Conservation (phyloP, 257 asterid genomes). For the Solanum acaule region DNA sequence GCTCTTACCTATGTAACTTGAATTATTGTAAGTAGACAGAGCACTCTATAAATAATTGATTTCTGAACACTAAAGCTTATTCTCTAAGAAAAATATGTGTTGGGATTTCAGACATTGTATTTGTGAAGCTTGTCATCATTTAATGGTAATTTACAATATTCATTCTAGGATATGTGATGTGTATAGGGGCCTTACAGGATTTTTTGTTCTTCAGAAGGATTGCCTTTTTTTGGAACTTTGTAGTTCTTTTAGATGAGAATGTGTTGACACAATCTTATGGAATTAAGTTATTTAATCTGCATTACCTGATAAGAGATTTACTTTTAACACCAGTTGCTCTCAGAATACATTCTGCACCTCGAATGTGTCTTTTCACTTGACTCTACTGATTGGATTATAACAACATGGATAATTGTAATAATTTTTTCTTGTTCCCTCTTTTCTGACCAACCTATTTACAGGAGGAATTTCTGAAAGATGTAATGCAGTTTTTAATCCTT, state of each 20-base stretch:
- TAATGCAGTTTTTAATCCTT: constrained; percentile 90
- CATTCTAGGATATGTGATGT: background rate
- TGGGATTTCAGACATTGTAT: background rate
- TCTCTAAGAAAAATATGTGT: background rate
- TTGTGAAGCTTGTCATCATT: background rate
- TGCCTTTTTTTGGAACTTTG: background rate
- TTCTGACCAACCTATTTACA: constrained; percentile 8
- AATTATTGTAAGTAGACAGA: background rate
- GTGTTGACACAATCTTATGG: background rate
- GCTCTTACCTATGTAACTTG: background rate
- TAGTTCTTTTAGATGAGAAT: background rate
- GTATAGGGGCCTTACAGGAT: background rate
- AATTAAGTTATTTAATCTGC: background rate
- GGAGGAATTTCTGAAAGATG: constrained; percentile 96
- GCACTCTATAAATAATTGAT: background rate
- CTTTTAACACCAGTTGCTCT: background rate
- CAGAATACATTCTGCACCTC: background rate
- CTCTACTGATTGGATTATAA: background rate
- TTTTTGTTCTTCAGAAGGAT: background rate
- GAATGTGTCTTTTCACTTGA: background rate
- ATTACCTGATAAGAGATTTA: background rate
- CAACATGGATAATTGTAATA: background rate
- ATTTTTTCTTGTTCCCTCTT: background rate
- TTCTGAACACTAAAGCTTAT: background rate
- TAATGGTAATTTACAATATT: background rate